Evolutionary conservation across 768 basidiomycete species (phyloP).

Genomic region (Pleurotus djamor): DNA sequence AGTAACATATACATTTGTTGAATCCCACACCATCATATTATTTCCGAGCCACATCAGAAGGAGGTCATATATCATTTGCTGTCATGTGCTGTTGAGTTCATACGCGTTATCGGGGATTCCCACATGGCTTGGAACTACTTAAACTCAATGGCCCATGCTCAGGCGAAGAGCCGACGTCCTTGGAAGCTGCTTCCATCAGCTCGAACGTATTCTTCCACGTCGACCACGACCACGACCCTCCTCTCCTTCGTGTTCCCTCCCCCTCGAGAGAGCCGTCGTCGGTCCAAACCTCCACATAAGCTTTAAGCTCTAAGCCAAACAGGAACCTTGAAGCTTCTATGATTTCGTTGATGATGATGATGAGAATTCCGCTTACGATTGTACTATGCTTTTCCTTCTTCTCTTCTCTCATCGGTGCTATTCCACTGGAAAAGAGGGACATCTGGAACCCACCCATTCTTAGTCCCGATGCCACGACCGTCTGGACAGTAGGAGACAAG

Average conservation of each 20-base stretch:
- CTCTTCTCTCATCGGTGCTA: constrained; percentile 26
- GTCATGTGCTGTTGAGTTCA: neutral
- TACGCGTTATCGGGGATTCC: neutral
- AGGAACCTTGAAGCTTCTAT: no score
- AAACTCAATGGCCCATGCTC: neutral
- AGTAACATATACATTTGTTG: neutral
- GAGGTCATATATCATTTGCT: neutral
- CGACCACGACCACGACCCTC: neutral
- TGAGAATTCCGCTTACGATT: constrained; percentile 26
- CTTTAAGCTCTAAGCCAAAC: neutral
- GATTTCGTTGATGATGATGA: neutral
- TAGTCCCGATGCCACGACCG: constrained; percentile 38
- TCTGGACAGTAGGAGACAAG: constrained; percentile 47
- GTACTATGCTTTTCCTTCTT: constrained; percentile 26
- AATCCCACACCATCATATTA: neutral
- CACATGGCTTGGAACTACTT: constrained; percentile 4
- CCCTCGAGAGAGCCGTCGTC: no score
- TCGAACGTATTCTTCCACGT: constrained; percentile 1
- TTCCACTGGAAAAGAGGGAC: constrained; percentile 35
- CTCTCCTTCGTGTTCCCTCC: no score
- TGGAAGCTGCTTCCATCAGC: constrained; percentile 1
- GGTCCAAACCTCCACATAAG: neutral
- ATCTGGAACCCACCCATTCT: constrained; percentile 52
- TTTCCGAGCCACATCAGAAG: neutral
- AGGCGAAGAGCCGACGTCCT: constrained; percentile 4